phyloP scores from a whole-genome alignment of 345 rosid species.

The Hypericum perforatum region DNA sequence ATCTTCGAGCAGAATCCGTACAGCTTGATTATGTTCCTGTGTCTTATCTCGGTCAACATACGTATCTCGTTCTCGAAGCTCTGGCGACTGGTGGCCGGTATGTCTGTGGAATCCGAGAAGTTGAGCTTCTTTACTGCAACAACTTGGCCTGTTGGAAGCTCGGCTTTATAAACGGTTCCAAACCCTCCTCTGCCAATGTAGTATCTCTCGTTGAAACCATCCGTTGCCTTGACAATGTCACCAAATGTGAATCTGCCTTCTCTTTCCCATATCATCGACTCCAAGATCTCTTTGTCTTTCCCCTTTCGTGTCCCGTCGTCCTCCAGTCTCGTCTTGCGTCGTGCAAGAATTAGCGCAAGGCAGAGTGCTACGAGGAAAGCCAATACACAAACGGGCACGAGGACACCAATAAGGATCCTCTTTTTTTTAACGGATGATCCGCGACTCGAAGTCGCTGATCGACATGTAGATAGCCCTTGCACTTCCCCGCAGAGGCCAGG shows the following conservation, averaged over 20 bases:
- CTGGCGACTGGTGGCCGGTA: slow-evolving; percentile 26
- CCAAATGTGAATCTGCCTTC: slow-evolving; percentile 47
- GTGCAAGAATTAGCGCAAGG: slow-evolving; percentile 7
- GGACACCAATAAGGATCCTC: slow-evolving; percentile 27
- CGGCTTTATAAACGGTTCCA: slow-evolving; percentile 53
- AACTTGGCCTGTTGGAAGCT: slow-evolving; percentile 28
- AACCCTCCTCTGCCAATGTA: slow-evolving; percentile 67
- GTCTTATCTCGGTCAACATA: slow-evolving; percentile 40
- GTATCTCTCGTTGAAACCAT: slow-evolving; percentile 34
- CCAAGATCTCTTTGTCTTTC: slow-evolving; percentile 4
- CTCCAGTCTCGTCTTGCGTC: slow-evolving; percentile 8
- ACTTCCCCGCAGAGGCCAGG: slow-evolving; percentile 51
- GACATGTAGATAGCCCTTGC: slow-evolving; percentile 34
- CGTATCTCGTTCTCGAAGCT: slow-evolving; percentile 53
- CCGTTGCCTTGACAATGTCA: slow-evolving; percentile 47
- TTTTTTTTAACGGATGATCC: slow-evolving; percentile 16
- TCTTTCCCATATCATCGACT: slow-evolving; percentile 44
- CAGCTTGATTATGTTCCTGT: slow-evolving; percentile 59
- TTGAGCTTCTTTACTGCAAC: slow-evolving; percentile 53
- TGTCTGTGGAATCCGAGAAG: slow-evolving; percentile 25
- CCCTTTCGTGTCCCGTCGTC: slow-evolving; percentile 26
- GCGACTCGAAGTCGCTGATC: not conserved
- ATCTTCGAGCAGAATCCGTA: slow-evolving; percentile 44
- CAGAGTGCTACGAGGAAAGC: slow-evolving; percentile 13
- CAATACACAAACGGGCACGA: slow-evolving; percentile 29